Percentiles rank a stretch among this genome's conserved stretches.
phyloP scores from a whole-genome alignment of 148 eudicot genomes.

The Arctostaphylos glauca region DNA sequence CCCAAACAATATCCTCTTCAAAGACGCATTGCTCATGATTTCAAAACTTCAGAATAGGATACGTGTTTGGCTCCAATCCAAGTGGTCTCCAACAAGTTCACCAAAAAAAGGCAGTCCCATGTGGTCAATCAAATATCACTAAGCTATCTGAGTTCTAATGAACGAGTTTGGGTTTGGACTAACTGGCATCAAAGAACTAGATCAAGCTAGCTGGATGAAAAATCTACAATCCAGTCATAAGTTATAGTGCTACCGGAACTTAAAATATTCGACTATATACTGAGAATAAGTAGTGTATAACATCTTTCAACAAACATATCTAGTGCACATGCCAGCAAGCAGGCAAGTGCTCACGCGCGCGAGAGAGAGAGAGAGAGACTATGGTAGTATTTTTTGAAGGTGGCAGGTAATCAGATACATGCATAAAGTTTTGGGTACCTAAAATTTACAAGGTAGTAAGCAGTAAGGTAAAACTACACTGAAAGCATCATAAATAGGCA shows the following conservation, averaged over 20 bases:
- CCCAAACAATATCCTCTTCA: background rate
- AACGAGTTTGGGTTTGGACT: background rate
- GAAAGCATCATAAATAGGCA: constrained; percentile 6
- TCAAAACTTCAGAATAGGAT: background rate
- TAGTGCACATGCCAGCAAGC: background rate
- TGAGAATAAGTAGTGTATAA: background rate
- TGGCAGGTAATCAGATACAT: background rate
- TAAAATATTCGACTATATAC: background rate
- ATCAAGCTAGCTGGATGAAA: background rate
- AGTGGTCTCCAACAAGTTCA: background rate
- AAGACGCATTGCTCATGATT: background rate
- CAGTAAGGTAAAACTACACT: background rate
- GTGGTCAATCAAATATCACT: background rate
- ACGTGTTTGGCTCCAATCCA: background rate
- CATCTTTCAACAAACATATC: background rate
- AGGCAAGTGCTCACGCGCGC: background rate
- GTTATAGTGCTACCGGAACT: background rate
- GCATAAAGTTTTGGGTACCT: background rate
- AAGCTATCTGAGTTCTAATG: background rate
- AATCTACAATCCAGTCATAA: background rate
- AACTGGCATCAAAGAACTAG: background rate
- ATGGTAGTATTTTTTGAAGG: background rate
- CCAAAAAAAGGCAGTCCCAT: background rate
- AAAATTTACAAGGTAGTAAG: background rate
- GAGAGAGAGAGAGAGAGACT: background rate